Evolutionary conservation across 805 yeast species (phyloP), one percentile per base, ranked within the genome.

Genomic region (Kluyveromyces starmeri): DNA sequence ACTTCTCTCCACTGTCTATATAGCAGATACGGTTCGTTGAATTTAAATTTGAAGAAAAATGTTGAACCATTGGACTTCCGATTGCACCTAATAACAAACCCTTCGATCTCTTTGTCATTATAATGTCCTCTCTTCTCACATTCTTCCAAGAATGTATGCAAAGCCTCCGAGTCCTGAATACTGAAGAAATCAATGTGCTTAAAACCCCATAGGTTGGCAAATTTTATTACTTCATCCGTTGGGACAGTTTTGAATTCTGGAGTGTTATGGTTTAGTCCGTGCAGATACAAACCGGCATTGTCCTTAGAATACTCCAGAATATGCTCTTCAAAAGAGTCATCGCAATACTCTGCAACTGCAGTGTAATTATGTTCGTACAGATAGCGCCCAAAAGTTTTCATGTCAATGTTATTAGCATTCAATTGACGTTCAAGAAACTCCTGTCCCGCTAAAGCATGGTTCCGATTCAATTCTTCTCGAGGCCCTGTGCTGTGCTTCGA

Each of bases 271-370:
- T 92, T 92, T 28, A 92, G 57, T 0, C 99, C 99, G 53, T 89
- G 97, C 12, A 92, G 55, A 46, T 92, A 92, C 5, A 92, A 61
- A 0, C 99, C 99, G 0, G 95, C 75, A 7, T 59, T 61, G 0
- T 78, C 76, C 1, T 63, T 64, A 2, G 67, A 53, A 50, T 92
- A 92, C 38, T 78, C 79, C 32, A 92, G 64, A 6, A 92, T 83
- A 53, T 92, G 99, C 55, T 92, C 97, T 53, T 92, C 98, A 55
- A 92, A 92, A 0, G 57, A 58, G 49, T 92, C 98, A 53, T 92
- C 96, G 56, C 99, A 92, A 22, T 73, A 69, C 58, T 92, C 99
- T 1, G 88, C 86, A 2, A 86, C 95, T 0, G 95, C 95, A 1
- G 99, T 92, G 21, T 74, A 49, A 36, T 75, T 71, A 42, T 64